Evolutionary conservation across 345 rosid genomes (phyloP).

Genomic region (Citrus inodora): DNA sequence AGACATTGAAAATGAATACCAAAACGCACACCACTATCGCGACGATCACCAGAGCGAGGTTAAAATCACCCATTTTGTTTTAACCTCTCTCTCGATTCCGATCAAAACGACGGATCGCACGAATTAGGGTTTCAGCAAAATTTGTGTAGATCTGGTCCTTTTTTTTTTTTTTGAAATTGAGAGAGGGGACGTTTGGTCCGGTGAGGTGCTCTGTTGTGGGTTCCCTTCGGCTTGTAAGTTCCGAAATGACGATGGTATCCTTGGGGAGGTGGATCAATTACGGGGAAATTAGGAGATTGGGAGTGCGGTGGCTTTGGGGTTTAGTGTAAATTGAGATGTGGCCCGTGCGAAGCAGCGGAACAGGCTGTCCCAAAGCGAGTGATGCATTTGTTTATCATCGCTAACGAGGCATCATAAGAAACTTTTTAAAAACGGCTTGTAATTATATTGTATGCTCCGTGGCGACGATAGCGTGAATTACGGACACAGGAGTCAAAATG

Average conservation of each 20-base stretch:
- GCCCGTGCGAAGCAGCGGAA: not conserved
- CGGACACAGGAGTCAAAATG: not conserved
- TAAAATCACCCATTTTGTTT: constrained; percentile 86
- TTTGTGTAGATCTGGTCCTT: constrained; percentile 25
- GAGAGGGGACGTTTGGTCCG: constrained; percentile 25
- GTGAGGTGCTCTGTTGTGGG: constrained; percentile 12
- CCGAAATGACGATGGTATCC: constrained; percentile 11
- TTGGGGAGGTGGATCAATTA: not conserved
- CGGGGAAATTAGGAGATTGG: not conserved
- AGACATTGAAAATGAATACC: constrained; percentile 84
- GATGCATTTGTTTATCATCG: not conserved
- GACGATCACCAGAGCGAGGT: constrained; percentile 97
- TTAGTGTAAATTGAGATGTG: constrained; percentile 9
- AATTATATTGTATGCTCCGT: not conserved
- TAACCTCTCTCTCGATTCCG: constrained; percentile 31
- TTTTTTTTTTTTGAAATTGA: constrained; percentile 15
- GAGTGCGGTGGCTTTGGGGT: not conserved
- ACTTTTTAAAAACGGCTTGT: not conserved
- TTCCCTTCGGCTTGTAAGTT: not conserved
- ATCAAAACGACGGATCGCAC: constrained; percentile 20
- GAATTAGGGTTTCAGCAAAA: constrained; percentile 29
- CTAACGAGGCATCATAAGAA: not conserved
- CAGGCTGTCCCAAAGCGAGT: constrained; percentile 17
- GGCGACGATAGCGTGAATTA: not conserved
- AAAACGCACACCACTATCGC: constrained; percentile 86